A percentile compares a stretch with the other conserved stretches of the same genome.
These are phyloP conservation scores for Verticillium isaacii DNA, from an alignment of 2,329 filamentous ascomycete species.

Conservation along the genomic window DNA sequence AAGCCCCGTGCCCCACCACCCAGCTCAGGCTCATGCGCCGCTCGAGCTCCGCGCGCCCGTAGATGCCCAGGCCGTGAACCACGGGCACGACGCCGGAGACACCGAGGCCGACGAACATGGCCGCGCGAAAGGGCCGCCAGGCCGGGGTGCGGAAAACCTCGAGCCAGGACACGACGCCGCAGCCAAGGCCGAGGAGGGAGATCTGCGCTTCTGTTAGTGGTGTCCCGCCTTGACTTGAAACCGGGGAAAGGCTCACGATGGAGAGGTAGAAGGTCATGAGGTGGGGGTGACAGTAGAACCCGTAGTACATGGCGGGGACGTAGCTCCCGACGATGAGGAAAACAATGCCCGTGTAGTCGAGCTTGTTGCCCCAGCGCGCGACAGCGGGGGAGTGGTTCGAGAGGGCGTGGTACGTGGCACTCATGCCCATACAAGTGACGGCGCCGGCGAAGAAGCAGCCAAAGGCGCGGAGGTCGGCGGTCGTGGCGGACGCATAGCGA, in stretches of 20 bases:
- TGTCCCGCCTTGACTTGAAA: not conserved
- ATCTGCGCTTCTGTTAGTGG: conserved; percentile 52
- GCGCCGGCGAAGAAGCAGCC: conserved; percentile 75
- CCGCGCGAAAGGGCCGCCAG: conserved; percentile 79
- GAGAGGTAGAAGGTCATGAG: conserved; percentile 69
- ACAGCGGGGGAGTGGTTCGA: conserved; percentile 78
- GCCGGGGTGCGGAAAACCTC: conserved; percentile 78
- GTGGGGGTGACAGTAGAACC: conserved; percentile 65
- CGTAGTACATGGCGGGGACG: conserved; percentile 83
- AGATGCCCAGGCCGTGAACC: conserved; percentile 65
- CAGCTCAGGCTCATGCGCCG: conserved; percentile 75
- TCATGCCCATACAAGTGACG: conserved; percentile 70
- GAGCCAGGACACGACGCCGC: conserved; percentile 70
- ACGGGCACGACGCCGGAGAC: conserved; percentile 80
- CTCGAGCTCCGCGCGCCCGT: conserved; percentile 62
- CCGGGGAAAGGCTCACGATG: conserved; percentile 50
- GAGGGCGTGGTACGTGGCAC: conserved; percentile 78
- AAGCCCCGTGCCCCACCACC: conserved; percentile 71
- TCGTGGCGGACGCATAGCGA: conserved; percentile 59
- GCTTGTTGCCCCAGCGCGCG: conserved; percentile 79
- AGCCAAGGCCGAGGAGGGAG: conserved; percentile 69
- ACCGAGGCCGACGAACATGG: conserved; percentile 87
- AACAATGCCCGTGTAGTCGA: conserved; percentile 94
- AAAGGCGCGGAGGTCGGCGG: conserved; percentile 66
- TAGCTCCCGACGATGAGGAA: conserved; percentile 88